Conservation (phyloP, 352 stramenopile species). For the Hyaloperonospora brassicae region DNA sequence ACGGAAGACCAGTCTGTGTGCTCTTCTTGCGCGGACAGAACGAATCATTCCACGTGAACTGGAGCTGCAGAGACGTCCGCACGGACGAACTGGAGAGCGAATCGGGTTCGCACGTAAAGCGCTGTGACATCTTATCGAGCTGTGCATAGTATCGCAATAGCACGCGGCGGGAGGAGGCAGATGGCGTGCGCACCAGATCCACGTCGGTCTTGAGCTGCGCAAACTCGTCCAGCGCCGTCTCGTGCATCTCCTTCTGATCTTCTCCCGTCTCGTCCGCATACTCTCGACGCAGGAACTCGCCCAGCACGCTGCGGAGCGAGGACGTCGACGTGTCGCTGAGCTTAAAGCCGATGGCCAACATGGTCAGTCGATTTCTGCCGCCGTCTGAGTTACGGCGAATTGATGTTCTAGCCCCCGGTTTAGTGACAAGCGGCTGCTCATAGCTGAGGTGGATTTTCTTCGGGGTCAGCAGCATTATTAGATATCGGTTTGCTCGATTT, state of each 20-base stretch:
- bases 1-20: constrained; percentile 48
- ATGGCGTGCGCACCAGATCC: constrained; percentile 64
- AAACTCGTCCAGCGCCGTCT: constrained; percentile 38
- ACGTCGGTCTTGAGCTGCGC: constrained; percentile 54
- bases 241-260: constrained; percentile 11
- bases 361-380: constrained; percentile 4
- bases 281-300: constrained; percentile 58
- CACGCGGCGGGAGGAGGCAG: constrained; percentile 53
- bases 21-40: constrained; percentile 85
- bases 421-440: too few relatives aligned
- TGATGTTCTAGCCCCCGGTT: too few relatives aligned
- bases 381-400: too few relatives aligned
- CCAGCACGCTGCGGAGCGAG: constrained; percentile 39
- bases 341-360: constrained; percentile 77
- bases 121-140: constrained; percentile 49
- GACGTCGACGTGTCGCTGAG: constrained; percentile 46
- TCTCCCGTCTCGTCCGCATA: constrained; percentile 33
- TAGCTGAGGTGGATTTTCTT: too few relatives aligned
- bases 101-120: constrained; percentile 44
- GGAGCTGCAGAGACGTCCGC: constrained; percentile 33
- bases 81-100: constrained; percentile 5
- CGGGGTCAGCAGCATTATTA: too few relatives aligned
- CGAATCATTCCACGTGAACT: constrained; percentile 89
- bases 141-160: constrained; percentile 74
- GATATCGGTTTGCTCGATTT: too few relatives aligned